phyloP scores from a whole-genome alignment of 257 asterid genomes.

The Striga asiatica region DNA sequence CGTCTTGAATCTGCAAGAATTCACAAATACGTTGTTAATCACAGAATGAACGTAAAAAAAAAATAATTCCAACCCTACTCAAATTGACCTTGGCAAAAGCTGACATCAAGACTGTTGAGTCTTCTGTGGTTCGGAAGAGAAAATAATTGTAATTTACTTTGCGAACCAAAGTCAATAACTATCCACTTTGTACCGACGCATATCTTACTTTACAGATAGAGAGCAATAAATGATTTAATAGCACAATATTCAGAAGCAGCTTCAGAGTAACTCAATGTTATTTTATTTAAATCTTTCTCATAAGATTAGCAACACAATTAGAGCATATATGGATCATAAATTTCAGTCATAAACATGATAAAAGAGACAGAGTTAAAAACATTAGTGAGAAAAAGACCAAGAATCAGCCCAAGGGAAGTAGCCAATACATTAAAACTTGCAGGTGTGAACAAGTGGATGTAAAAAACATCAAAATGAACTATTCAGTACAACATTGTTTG shows the following conservation, averaged over 20 bases:
- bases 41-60: background rate
- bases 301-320: background rate
- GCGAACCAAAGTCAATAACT: no score
- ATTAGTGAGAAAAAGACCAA: background rate
- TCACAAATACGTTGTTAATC: slow-evolving; percentile 7
- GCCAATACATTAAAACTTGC: background rate
- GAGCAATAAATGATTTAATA: no score
- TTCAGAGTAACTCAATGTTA: background rate
- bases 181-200: no score
- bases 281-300: background rate
- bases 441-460: background rate
- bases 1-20: slow-evolving; percentile 61
- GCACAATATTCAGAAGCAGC: background rate
- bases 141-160: no score
- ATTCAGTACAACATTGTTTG: background rate
- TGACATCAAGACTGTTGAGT: background rate
- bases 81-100: background rate
- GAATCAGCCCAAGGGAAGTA: background rate
- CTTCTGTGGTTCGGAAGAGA: no score
- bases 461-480: background rate
- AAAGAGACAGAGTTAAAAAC: background rate
- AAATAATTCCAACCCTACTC: background rate
- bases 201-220: no score
- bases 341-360: background rate
- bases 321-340: background rate